phyloP scores from a whole-genome alignment of 2,329 filamentous ascomycete species.

The Sporothrix pseudoabietina region DNA sequence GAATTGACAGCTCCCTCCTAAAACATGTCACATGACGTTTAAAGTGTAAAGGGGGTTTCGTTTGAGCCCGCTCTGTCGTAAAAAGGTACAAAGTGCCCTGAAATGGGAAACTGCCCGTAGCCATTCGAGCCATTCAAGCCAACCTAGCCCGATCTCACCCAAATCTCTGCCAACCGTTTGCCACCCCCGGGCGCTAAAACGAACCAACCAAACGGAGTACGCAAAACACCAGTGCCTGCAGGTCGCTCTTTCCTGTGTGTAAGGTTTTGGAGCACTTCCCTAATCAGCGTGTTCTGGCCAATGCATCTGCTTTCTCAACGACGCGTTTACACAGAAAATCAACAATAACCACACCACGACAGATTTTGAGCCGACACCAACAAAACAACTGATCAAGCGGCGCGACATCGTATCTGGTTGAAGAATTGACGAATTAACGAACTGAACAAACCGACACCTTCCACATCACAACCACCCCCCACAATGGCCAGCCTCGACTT shows the following conservation, averaged over 20 bases:
- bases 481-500: slow-evolving; percentile 48
- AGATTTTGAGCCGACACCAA: background rate
- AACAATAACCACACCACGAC: background rate
- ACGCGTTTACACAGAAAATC: slow-evolving; percentile 14
- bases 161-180: background rate
- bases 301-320: slow-evolving; percentile 15
- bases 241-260: background rate
- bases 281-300: background rate
- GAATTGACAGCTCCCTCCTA: background rate
- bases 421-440: background rate
- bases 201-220: background rate
- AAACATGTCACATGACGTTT: slow-evolving; percentile 17
- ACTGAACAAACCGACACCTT: background rate
- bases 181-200: slow-evolving; percentile 18
- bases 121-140: background rate
- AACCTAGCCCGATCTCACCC: background rate
- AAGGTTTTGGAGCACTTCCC: background rate
- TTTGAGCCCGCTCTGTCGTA: background rate
- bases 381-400: background rate
- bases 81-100: background rate
- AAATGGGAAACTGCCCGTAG: background rate
- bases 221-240: background rate
- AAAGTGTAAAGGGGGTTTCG: background rate
- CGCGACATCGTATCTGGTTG: background rate
- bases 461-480: background rate